Evolutionary conservation across 2,329 filamentous ascomycete species (phyloP), one percentile per base, ranked within the genome.

Genomic region (Paraphaeosphaeria sporulosa): DNA sequence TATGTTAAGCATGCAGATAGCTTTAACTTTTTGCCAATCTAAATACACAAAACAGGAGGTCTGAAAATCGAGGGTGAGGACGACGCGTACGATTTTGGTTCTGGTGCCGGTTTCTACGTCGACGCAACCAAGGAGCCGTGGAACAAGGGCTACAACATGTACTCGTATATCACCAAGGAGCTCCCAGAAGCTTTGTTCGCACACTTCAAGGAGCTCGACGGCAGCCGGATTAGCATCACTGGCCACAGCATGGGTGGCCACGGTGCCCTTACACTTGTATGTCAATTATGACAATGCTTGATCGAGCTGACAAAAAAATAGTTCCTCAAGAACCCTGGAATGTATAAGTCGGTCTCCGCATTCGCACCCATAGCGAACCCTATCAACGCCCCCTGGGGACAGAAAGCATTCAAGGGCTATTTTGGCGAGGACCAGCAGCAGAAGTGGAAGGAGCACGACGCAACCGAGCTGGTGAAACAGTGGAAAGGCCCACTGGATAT

Each of bases 161-260:
- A 98, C 84, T 88, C 86, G 64, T 99, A 99, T 83, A 86, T 99
- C 67, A 89, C 90, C n/a, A 79, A 86, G 56, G 95, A 99, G 80
- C 88, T 99, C n/a, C 94, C 94, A 0, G 81, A 84, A 17, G 83
- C 89, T 1, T 85, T 98, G 25, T 96, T 94, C 78, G 78, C 79
- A 32, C 84, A 86, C 27, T 96, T 93, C 80, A 74, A 86, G 32
- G 84, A 87, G 73, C 83, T 99, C 32, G 94, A 98, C 77, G 73
- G 79, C 0, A 79, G 72, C 30, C 85, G 90, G 43, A 88, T 97
- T 57, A 90, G 89, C 78, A 95, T 99, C 72, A 92, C 92, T 43
- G 95, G 95, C 6, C 95, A 99, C 82, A 94, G 90, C 71, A 99
- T 99, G 95, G 95, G 95, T 67, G 95, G 95, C 0, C 95, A 99